phyloP scores from a whole-genome alignment of 768 basidiomycete species.

The Phlegmacium glaucopus region DNA sequence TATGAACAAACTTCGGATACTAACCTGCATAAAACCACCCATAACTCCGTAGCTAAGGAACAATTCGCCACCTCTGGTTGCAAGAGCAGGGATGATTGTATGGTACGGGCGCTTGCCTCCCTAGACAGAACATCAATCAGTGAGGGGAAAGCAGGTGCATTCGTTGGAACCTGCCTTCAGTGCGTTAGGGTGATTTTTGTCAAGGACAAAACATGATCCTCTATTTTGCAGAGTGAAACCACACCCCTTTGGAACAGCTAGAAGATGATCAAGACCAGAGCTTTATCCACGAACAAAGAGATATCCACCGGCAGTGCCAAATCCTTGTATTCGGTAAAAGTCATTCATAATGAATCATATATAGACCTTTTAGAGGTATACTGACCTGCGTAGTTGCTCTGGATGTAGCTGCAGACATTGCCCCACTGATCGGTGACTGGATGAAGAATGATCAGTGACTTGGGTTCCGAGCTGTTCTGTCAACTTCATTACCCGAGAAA shows the following conservation, averaged over 20 bases:
- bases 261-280: neutral
- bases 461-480: no score
- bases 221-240: slow-evolving; percentile 97
- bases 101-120: slow-evolving; percentile 86
- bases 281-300: neutral
- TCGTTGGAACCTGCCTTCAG: slow-evolving; percentile 48
- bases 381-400: slow-evolving; percentile 82
- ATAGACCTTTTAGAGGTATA: slow-evolving; percentile 1
- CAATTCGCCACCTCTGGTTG: slow-evolving; percentile 70
- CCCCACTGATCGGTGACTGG: slow-evolving; percentile 83
- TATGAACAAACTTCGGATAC: neutral
- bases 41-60: slow-evolving; percentile 91
- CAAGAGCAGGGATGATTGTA: slow-evolving; percentile 93
- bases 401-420: slow-evolving; percentile 86
- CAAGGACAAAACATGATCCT: slow-evolving; percentile 79
- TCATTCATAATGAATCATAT: no score
- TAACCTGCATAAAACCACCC: slow-evolving; percentile 87
- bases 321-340: slow-evolving; percentile 45
- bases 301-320: slow-evolving; percentile 77
- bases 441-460: neutral
- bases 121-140: slow-evolving; percentile 26
- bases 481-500: slow-evolving; percentile 60
- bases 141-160: neutral
- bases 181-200: slow-evolving; percentile 81
- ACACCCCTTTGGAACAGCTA: slow-evolving; percentile 88